Conservation (phyloP, 192 early-diverging fungal genomes). For the Tieghemiomyces parasiticus region DNA sequence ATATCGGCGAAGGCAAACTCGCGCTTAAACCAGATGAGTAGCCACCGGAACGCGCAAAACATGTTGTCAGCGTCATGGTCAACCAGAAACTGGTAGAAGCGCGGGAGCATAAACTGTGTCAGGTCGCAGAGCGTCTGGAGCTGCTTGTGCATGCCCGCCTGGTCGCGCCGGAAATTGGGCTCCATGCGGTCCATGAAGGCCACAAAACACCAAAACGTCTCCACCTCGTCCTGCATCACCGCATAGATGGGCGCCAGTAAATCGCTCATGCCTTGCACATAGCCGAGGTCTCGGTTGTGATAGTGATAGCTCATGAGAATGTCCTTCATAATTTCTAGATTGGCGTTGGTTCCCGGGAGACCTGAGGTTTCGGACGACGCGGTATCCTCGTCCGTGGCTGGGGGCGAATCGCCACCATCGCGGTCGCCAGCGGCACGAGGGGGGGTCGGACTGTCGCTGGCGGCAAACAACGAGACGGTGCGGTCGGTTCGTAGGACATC, state of each 20-base stretch:
- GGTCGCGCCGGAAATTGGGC: conserved; percentile 82
- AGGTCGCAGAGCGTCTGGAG: conserved; percentile 64
- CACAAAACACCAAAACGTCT: conserved; percentile 89
- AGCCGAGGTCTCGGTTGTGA: conserved; percentile 56
- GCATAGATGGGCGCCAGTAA: conserved; percentile 79
- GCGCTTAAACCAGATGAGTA: conserved; percentile 92
- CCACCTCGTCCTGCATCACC: conserved; percentile 73
- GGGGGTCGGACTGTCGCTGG: conserved; percentile 40
- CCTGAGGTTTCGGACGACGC: conserved; percentile 13
- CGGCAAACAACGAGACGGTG: conserved; percentile 63
- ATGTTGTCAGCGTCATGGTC: conserved; percentile 69
- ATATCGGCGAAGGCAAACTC: conserved; percentile 85
- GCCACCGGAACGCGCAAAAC: conserved; percentile 98
- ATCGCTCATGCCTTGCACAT: conserved; percentile 98
- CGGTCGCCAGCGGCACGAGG: not conserved
- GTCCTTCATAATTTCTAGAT: conserved; percentile 78
- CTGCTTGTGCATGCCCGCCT: conserved; percentile 87
- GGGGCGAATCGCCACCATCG: too few species aligned
- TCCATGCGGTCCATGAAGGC: conserved; percentile 85
- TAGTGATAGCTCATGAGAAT: conserved; percentile 86
- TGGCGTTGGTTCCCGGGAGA: conserved; percentile 45
- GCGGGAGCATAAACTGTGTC: conserved; percentile 77
- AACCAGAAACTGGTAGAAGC: conserved; percentile 67
- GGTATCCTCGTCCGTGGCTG: not conserved
- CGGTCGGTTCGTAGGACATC: conserved; percentile 95